Base-by-base conservation (phyloP, 345 rosid genomes). In the Trapa bicornis region DNA sequence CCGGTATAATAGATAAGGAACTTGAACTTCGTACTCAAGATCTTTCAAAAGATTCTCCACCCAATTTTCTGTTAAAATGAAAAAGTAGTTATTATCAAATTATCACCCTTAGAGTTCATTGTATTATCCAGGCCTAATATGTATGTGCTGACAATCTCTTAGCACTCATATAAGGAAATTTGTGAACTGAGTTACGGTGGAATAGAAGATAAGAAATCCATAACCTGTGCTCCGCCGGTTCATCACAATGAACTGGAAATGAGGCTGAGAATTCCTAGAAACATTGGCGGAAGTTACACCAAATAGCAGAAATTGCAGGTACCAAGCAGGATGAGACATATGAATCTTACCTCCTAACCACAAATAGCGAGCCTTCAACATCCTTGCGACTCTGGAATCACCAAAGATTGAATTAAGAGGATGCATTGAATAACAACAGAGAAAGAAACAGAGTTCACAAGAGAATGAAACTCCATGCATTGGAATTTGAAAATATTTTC, bases 211-310 rank as follows among this genome's bases (percentile, higher is more conserved):
- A 9, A 32, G 63, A 32, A 33, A 13, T 35, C n/a, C 38, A 72
- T 41, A 67, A 86, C 91, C 89, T 80, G 86, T 80, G 66, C 79
- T 82, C 47, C 87, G 81, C 47, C 89, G 82, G 71, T 88, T 88
- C 89, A 88, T 86, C 17, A 88, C 95, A 47, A 84, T 82, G 80
- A 88, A 88, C 79, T 88, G 91, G 75, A 88, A 88, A 68, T 85
- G 81, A 2, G 95, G 91, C 58, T 82, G 89, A 8, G 85, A 60
- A 76, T 86, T 88, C 87, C 95, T 85, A 61, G 58, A 68, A 33
- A 41, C 57, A 61, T 60, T 39, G 65, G 15, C 33, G 61, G 35
- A 12, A 61, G 12, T 22, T 43, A 37, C 6, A 67, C 35, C 10
- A 36, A 42, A 48, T 63, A 60, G 48, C 60, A 16, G 41, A 47